Evolutionary conservation across 352 stramenopile genomes (phyloP), one percentile per base, ranked within the genome.

Genomic region (Globisporangium cylindrosporum): DNA sequence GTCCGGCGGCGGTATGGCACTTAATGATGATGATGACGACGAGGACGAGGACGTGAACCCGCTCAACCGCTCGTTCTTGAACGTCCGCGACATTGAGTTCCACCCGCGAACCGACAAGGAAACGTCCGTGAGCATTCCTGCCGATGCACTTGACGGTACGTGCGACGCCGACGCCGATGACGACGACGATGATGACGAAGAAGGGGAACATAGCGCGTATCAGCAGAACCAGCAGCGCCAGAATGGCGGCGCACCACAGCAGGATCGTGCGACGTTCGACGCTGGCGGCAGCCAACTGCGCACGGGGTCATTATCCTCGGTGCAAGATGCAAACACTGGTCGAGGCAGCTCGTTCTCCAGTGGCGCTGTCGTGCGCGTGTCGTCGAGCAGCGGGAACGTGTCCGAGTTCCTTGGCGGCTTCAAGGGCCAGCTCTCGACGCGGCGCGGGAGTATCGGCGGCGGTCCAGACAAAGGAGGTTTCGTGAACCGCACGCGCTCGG

Each of bases 331-430:
- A 6, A 59, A 46, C 15, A 32, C 6, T 15, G 32, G 9, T 34
- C 43, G 46, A 12, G 43, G 64, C 12, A 41, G 25, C 15, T 69
- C 64, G 43, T 56, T 69, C 43, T 38, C 69, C 54, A 49, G 66
- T 12, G 61, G 67, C 0, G 54, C 70, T 2, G 75, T 74, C 48
- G 69, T 80, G 59, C 69, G 76, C 62, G 68, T 81, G 68, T 83
- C 75, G 55, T 78, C 75, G 14, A 70, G 70, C 32, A 75, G 76
- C 63, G 75, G 70, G 22, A 91, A 74, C 58, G 78, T 91, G 34
- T 75, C 78, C 32, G 81, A 86, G n/a, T 91, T 91, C 64, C 73
- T 91, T 20, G 83, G 83, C 27, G 82, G 82, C 24, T 91, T 82
- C 60, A 89, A 89, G 68, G 72, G 77, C 29, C 77, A 88, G 36